These are phyloP conservation scores for Neonectria ditissima DNA, from an alignment of 2,329 filamentous ascomycete species.

Conservation along the genomic window DNA sequence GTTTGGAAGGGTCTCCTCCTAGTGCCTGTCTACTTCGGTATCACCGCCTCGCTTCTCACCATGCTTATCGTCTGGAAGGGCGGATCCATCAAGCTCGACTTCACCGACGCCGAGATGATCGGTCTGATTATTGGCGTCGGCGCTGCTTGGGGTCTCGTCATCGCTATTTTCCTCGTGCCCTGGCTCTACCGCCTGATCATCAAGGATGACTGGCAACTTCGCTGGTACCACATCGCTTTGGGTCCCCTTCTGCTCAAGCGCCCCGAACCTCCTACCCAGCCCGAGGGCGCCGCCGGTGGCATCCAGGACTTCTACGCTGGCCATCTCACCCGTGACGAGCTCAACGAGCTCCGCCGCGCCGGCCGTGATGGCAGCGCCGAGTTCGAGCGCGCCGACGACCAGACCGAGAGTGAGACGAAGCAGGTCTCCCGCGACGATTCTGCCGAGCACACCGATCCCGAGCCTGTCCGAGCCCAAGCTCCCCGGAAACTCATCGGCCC, in stretches of 20 bases:
- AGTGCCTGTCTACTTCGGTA: conserved; percentile 68
- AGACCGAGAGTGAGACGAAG: conserved; percentile 39
- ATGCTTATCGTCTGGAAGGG: conserved; percentile 73
- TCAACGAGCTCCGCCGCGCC: conserved; percentile 55
- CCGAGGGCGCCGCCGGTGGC: conserved; percentile 70
- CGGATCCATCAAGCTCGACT: conserved; percentile 56
- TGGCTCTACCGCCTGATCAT: conserved; percentile 70
- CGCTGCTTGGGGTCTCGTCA: conserved; percentile 60
- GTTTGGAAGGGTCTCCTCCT: conserved; percentile 64
- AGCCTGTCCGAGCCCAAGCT: conserved; percentile 27
- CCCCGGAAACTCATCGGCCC: conserved; percentile 36
- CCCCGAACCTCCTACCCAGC: conserved; percentile 64
- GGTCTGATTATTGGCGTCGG: conserved; percentile 68
- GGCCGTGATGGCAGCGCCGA: conserved; percentile 39
- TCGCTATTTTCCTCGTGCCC: conserved; percentile 66
- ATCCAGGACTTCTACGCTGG: conserved; percentile 68
- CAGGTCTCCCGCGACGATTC: conserved; percentile 19
- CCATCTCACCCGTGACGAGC: conserved; percentile 64
- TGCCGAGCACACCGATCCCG: not conserved
- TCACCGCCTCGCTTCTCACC: conserved; percentile 65
- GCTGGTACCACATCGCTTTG: conserved; percentile 64
- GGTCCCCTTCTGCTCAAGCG: conserved; percentile 66
- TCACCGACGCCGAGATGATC: conserved; percentile 56
- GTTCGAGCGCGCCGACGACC: conserved; percentile 39
- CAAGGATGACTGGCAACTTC: conserved; percentile 71